phyloP scores from a whole-genome alignment of 441 rosid species.

The Gossypium gossypioides region DNA sequence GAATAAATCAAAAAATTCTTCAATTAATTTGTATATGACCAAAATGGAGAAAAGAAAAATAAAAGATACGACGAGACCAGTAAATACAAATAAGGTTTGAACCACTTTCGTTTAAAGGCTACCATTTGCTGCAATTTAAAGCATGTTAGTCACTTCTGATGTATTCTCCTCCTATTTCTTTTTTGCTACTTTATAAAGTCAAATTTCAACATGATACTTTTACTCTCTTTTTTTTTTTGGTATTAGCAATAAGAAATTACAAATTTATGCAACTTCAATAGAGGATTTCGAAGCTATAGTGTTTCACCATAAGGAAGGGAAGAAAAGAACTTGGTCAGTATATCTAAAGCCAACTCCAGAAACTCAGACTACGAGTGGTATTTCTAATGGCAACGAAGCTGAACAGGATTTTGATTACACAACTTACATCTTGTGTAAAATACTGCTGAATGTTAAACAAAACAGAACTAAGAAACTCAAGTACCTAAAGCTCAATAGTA shows the following conservation, averaged over 20 bases:
- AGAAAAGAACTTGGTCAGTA: not conserved
- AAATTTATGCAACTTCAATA: not conserved
- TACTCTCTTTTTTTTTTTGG: not conserved
- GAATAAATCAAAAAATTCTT: not conserved
- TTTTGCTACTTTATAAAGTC: not conserved
- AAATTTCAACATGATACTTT: not conserved
- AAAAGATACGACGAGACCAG: not conserved
- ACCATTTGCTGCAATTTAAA: not conserved
- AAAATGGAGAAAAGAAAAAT: not conserved
- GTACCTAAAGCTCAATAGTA: not conserved
- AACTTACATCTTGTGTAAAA: not conserved
- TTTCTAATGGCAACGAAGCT: not conserved
- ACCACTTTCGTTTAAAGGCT: not conserved
- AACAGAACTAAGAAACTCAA: not conserved
- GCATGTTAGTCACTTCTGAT: not conserved
- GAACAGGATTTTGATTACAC: not conserved
- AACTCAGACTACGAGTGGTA: not conserved
- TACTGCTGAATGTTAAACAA: not conserved
- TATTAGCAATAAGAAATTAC: not conserved
- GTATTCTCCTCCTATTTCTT: not conserved
- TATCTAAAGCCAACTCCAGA: not conserved
- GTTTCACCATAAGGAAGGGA: not conserved
- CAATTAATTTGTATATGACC: not conserved
- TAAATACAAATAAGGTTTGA: not conserved
- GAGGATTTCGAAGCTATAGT: not conserved